These are phyloP conservation scores for Combretum micranthum DNA, from an alignment of 345 rosid species.

Conservation along the genomic window DNA sequence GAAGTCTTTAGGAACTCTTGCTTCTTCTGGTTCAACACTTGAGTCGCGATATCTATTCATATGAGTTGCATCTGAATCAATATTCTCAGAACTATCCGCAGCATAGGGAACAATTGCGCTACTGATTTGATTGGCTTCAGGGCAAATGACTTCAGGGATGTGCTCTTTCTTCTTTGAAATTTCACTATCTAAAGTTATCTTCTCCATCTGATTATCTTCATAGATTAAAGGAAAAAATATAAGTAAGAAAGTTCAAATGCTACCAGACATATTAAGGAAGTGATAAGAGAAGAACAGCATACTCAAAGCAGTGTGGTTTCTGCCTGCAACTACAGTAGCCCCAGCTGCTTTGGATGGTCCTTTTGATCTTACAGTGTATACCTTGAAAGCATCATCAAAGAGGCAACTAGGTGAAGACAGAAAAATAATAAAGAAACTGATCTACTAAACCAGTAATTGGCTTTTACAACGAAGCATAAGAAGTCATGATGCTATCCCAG, in stretches of 20 bases:
- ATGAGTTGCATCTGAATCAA: constrained; percentile 1
- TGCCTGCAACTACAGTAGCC: constrained; percentile 7
- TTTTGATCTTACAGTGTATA: constrained; percentile 9
- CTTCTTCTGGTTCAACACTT: constrained; percentile 19
- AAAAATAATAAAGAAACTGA: background rate
- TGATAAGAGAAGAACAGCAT: background rate
- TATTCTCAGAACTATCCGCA: background rate
- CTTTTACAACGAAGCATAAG: too few species aligned
- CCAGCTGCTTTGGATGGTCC: constrained; percentile 1
- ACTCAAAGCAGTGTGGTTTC: constrained; percentile 9
- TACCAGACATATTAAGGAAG: background rate
- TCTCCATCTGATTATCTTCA: constrained; percentile 6
- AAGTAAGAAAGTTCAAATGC: constrained; percentile 1
- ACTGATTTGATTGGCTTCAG: constrained; percentile 1
- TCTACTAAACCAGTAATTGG: background rate
- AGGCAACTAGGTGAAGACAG: background rate
- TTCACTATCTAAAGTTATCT: constrained; percentile 4
- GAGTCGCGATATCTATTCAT: constrained; percentile 4
- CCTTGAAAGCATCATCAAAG: constrained; percentile 1
- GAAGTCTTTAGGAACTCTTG: constrained; percentile 27
- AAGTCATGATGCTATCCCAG: too few species aligned
- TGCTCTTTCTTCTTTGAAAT: background rate
- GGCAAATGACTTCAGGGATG: constrained; percentile 1
- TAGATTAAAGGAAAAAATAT: background rate
- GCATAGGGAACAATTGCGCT: constrained; percentile 2